Evolutionary conservation across 2,329 filamentous ascomycete genomes (phyloP).

Genomic region (Aspergillus ustus): DNA sequence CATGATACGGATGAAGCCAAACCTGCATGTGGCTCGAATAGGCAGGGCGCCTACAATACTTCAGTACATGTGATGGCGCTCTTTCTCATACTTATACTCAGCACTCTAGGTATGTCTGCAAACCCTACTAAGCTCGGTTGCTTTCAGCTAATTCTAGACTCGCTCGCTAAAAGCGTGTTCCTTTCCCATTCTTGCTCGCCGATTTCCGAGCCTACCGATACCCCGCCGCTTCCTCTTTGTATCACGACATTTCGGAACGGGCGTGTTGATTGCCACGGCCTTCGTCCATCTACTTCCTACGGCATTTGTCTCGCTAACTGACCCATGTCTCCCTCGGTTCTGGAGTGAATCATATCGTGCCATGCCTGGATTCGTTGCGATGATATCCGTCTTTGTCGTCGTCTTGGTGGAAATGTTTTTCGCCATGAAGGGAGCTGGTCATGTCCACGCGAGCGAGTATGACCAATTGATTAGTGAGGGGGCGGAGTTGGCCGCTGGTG

Average conservation of each 20-base stretch:
- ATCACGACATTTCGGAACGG: slow-evolving; percentile 63
- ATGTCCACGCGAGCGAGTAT: slow-evolving; percentile 61
- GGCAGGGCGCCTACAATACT: slow-evolving; percentile 62
- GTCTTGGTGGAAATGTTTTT: slow-evolving; percentile 89
- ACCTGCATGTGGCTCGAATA: slow-evolving; percentile 41
- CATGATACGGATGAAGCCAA: slow-evolving; percentile 26
- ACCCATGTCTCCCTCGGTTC: slow-evolving; percentile 72
- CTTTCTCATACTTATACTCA: slow-evolving; percentile 65
- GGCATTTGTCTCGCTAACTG: slow-evolving; percentile 63
- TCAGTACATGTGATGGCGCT: slow-evolving; percentile 70
- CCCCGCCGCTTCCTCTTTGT: slow-evolving; percentile 64
- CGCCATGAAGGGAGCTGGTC: slow-evolving; percentile 68
- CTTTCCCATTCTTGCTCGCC: slow-evolving; percentile 64
- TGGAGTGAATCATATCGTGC: slow-evolving; percentile 81
- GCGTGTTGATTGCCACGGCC: slow-evolving; percentile 61
- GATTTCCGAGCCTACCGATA: slow-evolving; percentile 64
- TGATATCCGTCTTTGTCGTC: slow-evolving; percentile 80
- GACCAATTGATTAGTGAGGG: slow-evolving; percentile 47
- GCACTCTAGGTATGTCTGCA: slow-evolving; percentile 43
- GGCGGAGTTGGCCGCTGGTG: slow-evolving; percentile 25
- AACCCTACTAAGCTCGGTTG: neutral
- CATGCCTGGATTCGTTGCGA: slow-evolving; percentile 79
- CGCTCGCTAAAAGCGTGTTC: slow-evolving; percentile 56
- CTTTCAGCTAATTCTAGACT: slow-evolving; percentile 15
- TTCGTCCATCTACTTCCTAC: slow-evolving; percentile 67